Conservation (phyloP, 345 rosid species). For the Lumnitzera racemosa region DNA sequence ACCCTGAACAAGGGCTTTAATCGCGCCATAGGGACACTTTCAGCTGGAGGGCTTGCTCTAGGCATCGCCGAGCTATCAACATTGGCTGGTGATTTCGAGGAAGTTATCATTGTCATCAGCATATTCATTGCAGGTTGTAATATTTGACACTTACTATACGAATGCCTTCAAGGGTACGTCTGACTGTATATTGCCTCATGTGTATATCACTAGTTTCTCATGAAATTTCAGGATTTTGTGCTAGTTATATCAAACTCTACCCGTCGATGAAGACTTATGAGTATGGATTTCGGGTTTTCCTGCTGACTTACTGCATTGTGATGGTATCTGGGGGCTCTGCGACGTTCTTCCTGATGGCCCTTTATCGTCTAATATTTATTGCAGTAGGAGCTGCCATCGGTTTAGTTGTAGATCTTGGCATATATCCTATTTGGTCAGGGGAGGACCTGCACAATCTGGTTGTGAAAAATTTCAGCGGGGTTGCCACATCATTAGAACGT, state of each 20-base stretch:
- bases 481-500: constrained; percentile 85
- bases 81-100: constrained; percentile 32
- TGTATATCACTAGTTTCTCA: not conserved
- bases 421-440: constrained; percentile 84
- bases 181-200: not conserved
- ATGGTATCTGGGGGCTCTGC: constrained; percentile 64
- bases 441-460: constrained; percentile 83
- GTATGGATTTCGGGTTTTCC: constrained; percentile 78
- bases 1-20: constrained; percentile 85
- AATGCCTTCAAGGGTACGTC: no score
- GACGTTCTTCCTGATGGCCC: constrained; percentile 42
- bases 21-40: constrained; percentile 76
- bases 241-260: constrained; percentile 57
- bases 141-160: not conserved
- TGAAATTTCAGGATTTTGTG: constrained; percentile 40
- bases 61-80: constrained; percentile 60
- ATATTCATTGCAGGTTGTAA: constrained; percentile 70
- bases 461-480: constrained; percentile 61
- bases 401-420: constrained; percentile 46
- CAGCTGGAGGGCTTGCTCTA: constrained; percentile 80
- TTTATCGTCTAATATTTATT: constrained; percentile 54
- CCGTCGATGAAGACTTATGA: constrained; percentile 75
- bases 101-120: constrained; percentile 42
- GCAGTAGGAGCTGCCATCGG: constrained; percentile 59
- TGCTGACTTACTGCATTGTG: constrained; percentile 84